Evolutionary conservation across 768 basidiomycete species (phyloP).

Genomic region (Candolleomyces eurysporus): DNA sequence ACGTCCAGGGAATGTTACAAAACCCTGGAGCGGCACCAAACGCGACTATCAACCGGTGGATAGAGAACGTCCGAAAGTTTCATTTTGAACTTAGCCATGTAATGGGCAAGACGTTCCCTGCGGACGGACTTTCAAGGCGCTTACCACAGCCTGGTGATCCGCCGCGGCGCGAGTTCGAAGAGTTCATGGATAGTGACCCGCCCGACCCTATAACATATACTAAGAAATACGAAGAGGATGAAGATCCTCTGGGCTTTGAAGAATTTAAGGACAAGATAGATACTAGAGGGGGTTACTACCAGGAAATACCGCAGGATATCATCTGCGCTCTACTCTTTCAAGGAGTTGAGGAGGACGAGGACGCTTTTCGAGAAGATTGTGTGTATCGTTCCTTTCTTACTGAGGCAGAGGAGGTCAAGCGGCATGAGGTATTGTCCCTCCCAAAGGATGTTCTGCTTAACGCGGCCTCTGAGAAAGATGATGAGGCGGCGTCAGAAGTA

Average conservation of each 20-base stretch:
- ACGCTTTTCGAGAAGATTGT: no score
- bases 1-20: constrained; percentile 2
- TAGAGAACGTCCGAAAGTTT: constrained; percentile 6
- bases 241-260: constrained; percentile 8
- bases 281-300: constrained; percentile 2
- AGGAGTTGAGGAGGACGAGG: no score
- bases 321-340: neutral
- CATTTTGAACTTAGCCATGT: constrained; percentile 10
- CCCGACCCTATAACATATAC: neutral
- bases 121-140: constrained; percentile 17
- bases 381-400: no score
- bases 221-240: neutral
- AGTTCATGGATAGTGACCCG: neutral
- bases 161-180: neutral
- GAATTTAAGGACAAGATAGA: constrained; percentile 8
- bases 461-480: no score
- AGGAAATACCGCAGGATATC: neutral
- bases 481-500: no score
- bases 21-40: constrained; percentile 11
- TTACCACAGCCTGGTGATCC: neutral
- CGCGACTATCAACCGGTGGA: constrained; percentile 14
- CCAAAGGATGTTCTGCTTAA: no score
- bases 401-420: no score
- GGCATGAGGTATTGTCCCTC: no score
- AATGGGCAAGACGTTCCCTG: constrained; percentile 12